Base-by-base conservation (phyloP, 495 filamentous ascomycete genomes). In the Penicillium paxilli region DNA sequence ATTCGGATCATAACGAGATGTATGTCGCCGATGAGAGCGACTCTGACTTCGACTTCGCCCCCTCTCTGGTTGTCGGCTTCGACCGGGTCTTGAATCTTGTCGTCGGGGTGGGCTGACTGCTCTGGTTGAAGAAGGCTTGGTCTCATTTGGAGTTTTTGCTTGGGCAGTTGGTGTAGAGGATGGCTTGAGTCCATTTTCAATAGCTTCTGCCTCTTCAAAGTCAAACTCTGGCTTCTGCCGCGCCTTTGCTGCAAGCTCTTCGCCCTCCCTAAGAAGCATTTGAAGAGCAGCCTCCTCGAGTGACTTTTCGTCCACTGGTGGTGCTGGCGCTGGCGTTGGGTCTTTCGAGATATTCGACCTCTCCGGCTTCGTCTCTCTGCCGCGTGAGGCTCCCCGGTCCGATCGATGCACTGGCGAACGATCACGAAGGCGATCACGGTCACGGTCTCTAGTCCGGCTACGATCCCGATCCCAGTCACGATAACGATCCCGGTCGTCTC, bases 221-320 rank as follows among this genome's bases (percentile, higher is more conserved):
- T 87, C 84, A 35, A 83, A 78, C 35, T 85, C 81, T 4, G 80
- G 80, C 52, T 83, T 80, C 52, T 78, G 75, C 22, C 77, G 71
- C 6, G 80, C 75, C 55, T 85, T 87, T 14, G 82, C 83, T 12
- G 82, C 81, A 37, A 81, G 71, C 47, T 84, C 78, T 56, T 85
- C 76, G 44, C 83, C 80, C 66, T 88, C 85, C 59, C 78, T 79
- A 21, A 86, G 55, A 3, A 87, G 72, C 33, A 77, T 58, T 51
- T 82, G 69, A 28, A 87, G 63, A 17, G 83, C 83, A 11, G 74
- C 65, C 52, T 82, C 80, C 52, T 86, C 82, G 30, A 86, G 63
- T 14, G 77, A 76, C 60, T 83, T 82, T 44, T 84, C 81, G 49
- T 83, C 79, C 16, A 81, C 76, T 11, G 73, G 72, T 16, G 65